Conservation (phyloP, 495 filamentous ascomycete genomes). For the Tuber magnatum region DNA sequence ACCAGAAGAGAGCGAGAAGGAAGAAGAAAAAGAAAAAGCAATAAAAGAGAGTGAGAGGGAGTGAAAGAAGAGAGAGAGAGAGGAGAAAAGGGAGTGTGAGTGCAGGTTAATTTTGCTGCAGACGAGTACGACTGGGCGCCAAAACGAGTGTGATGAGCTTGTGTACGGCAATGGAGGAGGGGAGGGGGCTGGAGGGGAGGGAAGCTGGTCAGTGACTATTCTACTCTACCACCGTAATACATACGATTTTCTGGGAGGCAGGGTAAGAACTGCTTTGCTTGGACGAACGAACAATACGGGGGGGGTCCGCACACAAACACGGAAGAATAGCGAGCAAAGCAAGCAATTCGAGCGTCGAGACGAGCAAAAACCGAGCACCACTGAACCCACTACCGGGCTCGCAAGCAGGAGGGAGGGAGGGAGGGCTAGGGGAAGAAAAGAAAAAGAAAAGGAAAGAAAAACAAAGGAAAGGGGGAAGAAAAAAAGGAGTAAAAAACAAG, state of each 20-base stretch:
- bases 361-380: background rate
- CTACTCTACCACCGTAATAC: conserved; percentile 11
- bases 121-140: conserved; percentile 28
- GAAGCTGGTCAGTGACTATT: conserved; percentile 20
- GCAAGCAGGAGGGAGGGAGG: background rate
- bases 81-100: conserved; percentile 34
- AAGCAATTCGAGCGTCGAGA: conserved; percentile 14
- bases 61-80: conserved; percentile 6
- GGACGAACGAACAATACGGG: conserved; percentile 21
- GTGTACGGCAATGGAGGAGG: conserved; percentile 13
- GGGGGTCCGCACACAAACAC: conserved; percentile 8
- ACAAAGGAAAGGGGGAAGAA: background rate
- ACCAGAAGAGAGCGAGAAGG: conserved; percentile 1
- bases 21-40: conserved; percentile 21
- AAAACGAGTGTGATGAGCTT: conserved; percentile 35
- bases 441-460: conserved; percentile 11
- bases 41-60: conserved; percentile 29
- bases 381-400: background rate
- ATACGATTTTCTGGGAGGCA: conserved; percentile 22
- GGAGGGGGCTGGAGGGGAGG: conserved; percentile 19
- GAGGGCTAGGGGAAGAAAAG: background rate
- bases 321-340: conserved; percentile 11
- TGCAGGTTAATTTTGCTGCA: conserved; percentile 37
- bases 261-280: conserved; percentile 30
- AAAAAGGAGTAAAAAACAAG: conserved; percentile 14